Base-by-base conservation (phyloP, 192 early-diverging fungal genomes). In the Mortierella hygrophila region DNA sequence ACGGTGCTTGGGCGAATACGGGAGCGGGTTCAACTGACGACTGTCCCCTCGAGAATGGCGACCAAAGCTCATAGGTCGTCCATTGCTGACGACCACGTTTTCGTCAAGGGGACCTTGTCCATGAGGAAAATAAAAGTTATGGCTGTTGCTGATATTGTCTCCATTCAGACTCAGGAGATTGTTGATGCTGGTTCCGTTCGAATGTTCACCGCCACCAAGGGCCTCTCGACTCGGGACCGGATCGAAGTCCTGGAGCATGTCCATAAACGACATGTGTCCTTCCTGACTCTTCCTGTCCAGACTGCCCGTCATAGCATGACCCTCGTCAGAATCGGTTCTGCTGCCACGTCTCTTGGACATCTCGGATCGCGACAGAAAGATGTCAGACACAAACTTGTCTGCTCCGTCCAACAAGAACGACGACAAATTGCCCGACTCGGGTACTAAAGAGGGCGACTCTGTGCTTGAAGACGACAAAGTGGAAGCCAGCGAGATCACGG, bases 401-500 rank as follows among this genome's bases (percentile, higher is more conserved):
- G 23, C 1, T 29, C 13, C 44, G 29, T 46, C 42, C 44, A 23
- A 32, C 26, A 46, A 15, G 44, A 23, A 29, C 15, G 26, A 23
- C 42, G 40, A 57, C 20, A 37, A 0, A 15, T 60, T 37, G 11
- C 20, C 18, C 4, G 35, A 23, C 29, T 29, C 29, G 38, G 54
- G 74, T 0, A 75, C 74, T 6, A 47, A 32, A 2, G 74, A 52
- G 35, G 32, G 29, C 6, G 74, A 54, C 18, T 77, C 76, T 11
- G 10, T 68, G 10, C 68, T 68, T 32, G n/a, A 18, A 13, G 82
- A 70, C 2, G 82, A 78, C 16, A 75, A 20, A 2, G 77, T 54
- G 6, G 82, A 75, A 3, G 68, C 74, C n/a, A 79, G 46, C 1
- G 82, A 79, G 18, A 79, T n/a, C 16, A 63, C 72, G 4, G 82